Percentiles rank a stretch among this genome's conserved stretches.
phyloP scores from a whole-genome alignment of 805 yeast species.

The Cyberlindnera xishuangbannaensis region DNA sequence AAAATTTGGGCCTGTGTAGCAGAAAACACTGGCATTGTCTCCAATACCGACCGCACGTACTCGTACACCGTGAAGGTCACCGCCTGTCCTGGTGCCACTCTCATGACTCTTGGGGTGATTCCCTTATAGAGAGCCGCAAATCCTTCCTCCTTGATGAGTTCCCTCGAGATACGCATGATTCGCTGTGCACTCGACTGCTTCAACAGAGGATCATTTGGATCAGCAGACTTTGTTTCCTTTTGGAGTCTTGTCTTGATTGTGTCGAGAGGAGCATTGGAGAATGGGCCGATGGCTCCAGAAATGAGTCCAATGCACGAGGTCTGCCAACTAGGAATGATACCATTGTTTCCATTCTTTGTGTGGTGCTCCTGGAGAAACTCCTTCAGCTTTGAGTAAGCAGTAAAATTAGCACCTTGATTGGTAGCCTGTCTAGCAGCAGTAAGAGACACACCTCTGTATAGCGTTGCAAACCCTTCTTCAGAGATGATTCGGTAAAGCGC shows the following conservation, averaged over 20 bases:
- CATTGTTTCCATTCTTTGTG: slow-evolving; percentile 30
- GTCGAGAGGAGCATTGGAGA: slow-evolving; percentile 95
- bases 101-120: slow-evolving; percentile 96
- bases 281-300: slow-evolving; percentile 96
- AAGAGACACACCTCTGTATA: slow-evolving; percentile 90
- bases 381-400: slow-evolving; percentile 85
- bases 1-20: slow-evolving; percentile 25
- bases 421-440: slow-evolving; percentile 98
- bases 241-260: slow-evolving; percentile 97
- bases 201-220: slow-evolving; percentile 22
- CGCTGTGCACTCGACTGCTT: slow-evolving; percentile 63
- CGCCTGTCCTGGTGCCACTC: slow-evolving; percentile 99
- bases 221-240: slow-evolving; percentile 64
- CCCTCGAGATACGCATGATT: slow-evolving; percentile 73
- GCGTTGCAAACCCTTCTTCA: slow-evolving; percentile 86
- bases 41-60: slow-evolving; percentile 67
- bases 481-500: slow-evolving; percentile 75
- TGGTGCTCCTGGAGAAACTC: slow-evolving; percentile 62
- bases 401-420: slow-evolving; percentile 97
- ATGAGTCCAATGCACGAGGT: slow-evolving; percentile 86
- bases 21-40: slow-evolving; percentile 27
- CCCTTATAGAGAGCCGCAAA: slow-evolving; percentile 87
- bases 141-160: slow-evolving; percentile 86
- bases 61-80: slow-evolving; percentile 97
- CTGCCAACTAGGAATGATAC: slow-evolving; percentile 82